These are phyloP conservation scores for Talaromyces atroroseus DNA, from an alignment of 2,329 filamentous ascomycete species.

Conservation along the genomic window DNA sequence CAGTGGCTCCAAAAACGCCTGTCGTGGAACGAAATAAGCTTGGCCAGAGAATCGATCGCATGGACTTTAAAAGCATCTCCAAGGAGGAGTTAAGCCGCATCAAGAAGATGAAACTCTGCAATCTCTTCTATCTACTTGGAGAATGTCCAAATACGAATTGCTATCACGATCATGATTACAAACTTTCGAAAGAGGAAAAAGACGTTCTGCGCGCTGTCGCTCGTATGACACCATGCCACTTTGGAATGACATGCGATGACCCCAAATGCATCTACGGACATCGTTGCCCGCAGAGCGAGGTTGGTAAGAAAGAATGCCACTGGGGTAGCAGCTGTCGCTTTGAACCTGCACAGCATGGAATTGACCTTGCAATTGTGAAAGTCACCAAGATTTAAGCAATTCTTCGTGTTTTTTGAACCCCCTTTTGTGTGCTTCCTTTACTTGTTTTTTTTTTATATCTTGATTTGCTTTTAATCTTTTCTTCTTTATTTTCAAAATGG, in stretches of 20 bases:
- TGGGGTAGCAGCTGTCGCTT: constrained; percentile 57
- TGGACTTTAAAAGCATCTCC: constrained; percentile 46
- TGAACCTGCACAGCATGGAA: constrained; percentile 51
- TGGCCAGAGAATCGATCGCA: constrained; percentile 55
- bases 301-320: constrained; percentile 51
- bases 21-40: constrained; percentile 52
- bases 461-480: background rate
- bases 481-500: background rate
- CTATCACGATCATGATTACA: constrained; percentile 49
- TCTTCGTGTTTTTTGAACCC: background rate
- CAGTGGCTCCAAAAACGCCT: constrained; percentile 19
- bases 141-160: constrained; percentile 55
- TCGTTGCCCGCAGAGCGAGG: constrained; percentile 52
- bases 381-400: constrained; percentile 32
- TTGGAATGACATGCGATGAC: constrained; percentile 54
- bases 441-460: background rate
- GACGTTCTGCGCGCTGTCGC: constrained; percentile 54
- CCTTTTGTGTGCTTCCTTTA: background rate
- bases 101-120: constrained; percentile 60
- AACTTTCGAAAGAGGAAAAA: constrained; percentile 49
- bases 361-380: constrained; percentile 54
- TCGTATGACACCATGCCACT: constrained; percentile 58
- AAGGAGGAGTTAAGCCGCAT: constrained; percentile 54
- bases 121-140: constrained; percentile 54
- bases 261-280: constrained; percentile 60